A percentile compares a stretch with the other conserved stretches of the same genome.
Conservation (phyloP, 208 protist genomes). For the Sergeia podlipaevii region DNA sequence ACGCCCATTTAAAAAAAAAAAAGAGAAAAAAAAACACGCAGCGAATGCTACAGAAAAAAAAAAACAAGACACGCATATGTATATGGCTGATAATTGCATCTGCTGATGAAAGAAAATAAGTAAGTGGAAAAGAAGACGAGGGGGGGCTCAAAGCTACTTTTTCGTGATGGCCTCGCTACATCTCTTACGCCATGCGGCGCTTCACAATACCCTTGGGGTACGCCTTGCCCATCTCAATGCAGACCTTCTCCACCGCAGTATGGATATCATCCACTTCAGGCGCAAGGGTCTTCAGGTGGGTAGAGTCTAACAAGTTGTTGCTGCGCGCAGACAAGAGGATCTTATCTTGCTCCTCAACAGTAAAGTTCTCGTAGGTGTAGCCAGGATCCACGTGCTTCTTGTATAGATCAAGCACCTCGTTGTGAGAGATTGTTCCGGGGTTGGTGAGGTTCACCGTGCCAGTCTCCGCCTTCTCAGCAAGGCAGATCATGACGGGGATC, state of each 20-base stretch:
- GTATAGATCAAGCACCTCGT: constrained; percentile 51
- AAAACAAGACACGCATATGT: background rate
- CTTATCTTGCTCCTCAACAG: constrained; percentile 56
- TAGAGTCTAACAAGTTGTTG: constrained; percentile 40
- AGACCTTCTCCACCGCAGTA: constrained; percentile 45
- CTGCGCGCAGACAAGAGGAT: constrained; percentile 37
- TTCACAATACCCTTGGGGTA: constrained; percentile 33
- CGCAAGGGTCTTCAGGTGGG: constrained; percentile 19
- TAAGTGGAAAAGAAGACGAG: no score
- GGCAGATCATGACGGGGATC: constrained; percentile 30
- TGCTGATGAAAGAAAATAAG: no score
- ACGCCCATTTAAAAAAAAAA: constrained; percentile 20
- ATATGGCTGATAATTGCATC: no score
- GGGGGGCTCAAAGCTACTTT: no score
- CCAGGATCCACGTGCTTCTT: constrained; percentile 44
- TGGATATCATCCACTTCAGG: constrained; percentile 39
- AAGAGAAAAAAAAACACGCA: constrained; percentile 7
- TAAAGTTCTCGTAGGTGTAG: constrained; percentile 51
- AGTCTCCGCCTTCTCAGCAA: constrained; percentile 27
- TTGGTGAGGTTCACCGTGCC: constrained; percentile 61
- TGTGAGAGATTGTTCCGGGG: constrained; percentile 52
- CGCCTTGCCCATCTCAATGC: constrained; percentile 24
- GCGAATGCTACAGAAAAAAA: background rate
- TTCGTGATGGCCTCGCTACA: no score
- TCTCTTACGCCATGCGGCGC: constrained; percentile 12